These are phyloP conservation scores for Quercus lobata DNA, from an alignment of 331 rosid species.

Conservation along the genomic window DNA sequence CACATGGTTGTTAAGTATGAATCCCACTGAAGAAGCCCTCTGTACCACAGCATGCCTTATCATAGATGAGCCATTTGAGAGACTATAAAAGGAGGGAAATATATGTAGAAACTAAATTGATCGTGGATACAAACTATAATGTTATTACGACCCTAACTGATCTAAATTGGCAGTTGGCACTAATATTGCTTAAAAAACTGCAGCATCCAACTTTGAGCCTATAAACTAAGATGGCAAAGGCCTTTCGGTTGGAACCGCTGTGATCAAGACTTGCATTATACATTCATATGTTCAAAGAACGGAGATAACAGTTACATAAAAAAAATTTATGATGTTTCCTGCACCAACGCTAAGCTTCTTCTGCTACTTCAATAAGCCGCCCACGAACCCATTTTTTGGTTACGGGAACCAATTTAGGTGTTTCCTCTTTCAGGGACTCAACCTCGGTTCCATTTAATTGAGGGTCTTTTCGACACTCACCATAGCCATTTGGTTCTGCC, in stretches of 20 bases:
- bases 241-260: slow-evolving; percentile 8
- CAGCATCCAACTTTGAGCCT: neutral
- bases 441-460: slow-evolving; percentile 32
- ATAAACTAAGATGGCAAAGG: slow-evolving; percentile 12
- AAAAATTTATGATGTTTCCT: neutral
- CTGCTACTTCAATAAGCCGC: slow-evolving; percentile 70
- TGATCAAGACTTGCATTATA: slow-evolving; percentile 18
- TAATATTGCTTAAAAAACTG: neutral
- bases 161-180: neutral
- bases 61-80: too few relatives aligned
- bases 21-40: too few relatives aligned
- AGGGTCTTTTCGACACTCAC: slow-evolving; percentile 14
- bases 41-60: too few relatives aligned
- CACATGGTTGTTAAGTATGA: too few relatives aligned
- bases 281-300: slow-evolving; percentile 10
- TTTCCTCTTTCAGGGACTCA: slow-evolving; percentile 34
- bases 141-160: neutral
- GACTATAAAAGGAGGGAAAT: too few relatives aligned
- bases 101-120: neutral
- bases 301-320: neutral
- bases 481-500: slow-evolving; percentile 7
- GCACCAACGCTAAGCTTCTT: slow-evolving; percentile 30
- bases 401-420: slow-evolving; percentile 26
- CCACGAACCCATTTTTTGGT: slow-evolving; percentile 86
- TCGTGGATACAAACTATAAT: neutral